Base-by-base conservation (phyloP, 2,329 filamentous ascomycete genomes). In the Leptographium radiaticola region DNA sequence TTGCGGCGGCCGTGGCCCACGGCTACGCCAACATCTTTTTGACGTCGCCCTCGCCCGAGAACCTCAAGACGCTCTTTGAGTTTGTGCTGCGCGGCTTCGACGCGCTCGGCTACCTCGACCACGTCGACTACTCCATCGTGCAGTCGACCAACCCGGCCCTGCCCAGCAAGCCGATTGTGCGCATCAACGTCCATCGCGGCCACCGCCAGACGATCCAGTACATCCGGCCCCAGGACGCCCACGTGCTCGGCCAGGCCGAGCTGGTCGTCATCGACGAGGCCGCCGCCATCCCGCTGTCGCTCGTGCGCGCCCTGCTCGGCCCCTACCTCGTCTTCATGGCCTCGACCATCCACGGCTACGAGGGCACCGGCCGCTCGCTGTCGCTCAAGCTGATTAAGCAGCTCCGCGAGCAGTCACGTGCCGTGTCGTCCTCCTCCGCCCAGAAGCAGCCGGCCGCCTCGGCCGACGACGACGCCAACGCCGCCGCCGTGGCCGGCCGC, bases 1-100 rank as follows among this genome's bases (percentile, higher is more conserved):
- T 98, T 45, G 93, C 93, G 4, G 89, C 93, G 3, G 94, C 94
- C 1, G 80, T 98, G 46, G 91, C 93, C 1, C 87, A 97, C 65
- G 93, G 93, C 31, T 98, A 98, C 70, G 95, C 89, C 74, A 98
- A 98, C 68, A 95, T 98, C 63, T 98, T 98, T 71, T 95, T 98
- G 66, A 98, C 93, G 1, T 97, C 91, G 1, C 91, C 91, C 0
- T 96, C 89, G 57, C 93, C 93, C 0, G 94, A 98, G 71, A 98
- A 98, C 70, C 76, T 98, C 76, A 98, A 97, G 73, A 98, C 93
- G 0, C 75, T 98, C 9, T 98, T 98, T 66, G 90, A 98, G 64
- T 98, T 98, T 63, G 81, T 98, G 18, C 96, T 98, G 76, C 97
- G 96, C 68, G 93, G 90, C 0, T 98, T 98, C 63, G 93, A 98